Evolutionary conservation across 202 grass and related monocot genomes (phyloP).

Genomic region (Panicum virgatum): DNA sequence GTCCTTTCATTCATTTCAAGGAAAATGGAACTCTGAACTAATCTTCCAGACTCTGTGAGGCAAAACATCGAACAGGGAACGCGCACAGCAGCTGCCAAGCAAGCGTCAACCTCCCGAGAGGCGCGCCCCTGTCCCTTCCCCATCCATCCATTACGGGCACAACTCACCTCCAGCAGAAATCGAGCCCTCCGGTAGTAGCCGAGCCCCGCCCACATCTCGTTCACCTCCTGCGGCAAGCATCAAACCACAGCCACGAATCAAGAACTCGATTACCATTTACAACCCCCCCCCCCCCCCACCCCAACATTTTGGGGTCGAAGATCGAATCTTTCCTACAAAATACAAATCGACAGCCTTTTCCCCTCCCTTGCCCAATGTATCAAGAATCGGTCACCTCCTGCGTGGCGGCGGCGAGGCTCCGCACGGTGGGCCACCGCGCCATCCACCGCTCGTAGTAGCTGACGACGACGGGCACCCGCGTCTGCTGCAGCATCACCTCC

Average conservation of each 20-base stretch:
- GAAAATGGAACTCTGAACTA: background rate
- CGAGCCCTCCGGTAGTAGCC: conserved; percentile 96
- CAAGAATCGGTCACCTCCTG: conserved; percentile 60
- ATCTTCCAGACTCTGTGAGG: background rate
- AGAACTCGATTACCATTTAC: background rate
- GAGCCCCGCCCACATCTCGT: conserved; percentile 96
- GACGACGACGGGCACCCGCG: conserved; percentile 76
- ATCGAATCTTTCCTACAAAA: background rate
- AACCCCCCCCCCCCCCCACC: no score
- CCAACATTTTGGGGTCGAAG: background rate
- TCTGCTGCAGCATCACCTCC: conserved; percentile 99
- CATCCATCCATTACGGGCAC: background rate
- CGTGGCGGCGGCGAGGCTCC: conserved; percentile 73
- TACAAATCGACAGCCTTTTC: background rate
- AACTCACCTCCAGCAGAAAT: conserved; percentile 81
- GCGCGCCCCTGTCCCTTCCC: background rate
- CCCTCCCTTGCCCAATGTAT: background rate
- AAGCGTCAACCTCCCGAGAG: background rate
- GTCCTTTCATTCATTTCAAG: background rate
- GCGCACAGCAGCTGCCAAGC: background rate
- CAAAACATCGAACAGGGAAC: conserved; percentile 35
- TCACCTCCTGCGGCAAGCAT: conserved; percentile 76
- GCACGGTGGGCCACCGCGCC: conserved; percentile 84
- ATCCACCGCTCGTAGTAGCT: conserved; percentile 94
- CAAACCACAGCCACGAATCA: conserved; percentile 2